Evolutionary conservation across 257 asterid genomes (phyloP), one percentile per base, ranked within the genome.

Genomic region (Cinchona pubescens): DNA sequence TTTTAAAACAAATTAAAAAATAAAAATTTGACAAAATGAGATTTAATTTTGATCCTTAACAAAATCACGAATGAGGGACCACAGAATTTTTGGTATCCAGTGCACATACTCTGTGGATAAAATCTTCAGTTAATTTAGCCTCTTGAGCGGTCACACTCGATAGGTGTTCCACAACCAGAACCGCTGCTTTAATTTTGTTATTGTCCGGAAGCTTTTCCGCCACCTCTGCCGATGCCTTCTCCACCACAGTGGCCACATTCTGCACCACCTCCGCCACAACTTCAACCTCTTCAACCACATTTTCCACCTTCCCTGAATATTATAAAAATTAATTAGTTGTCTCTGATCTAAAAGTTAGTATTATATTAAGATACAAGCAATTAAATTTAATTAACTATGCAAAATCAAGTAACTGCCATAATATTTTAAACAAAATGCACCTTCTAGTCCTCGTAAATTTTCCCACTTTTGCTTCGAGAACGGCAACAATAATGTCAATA

Each of bases 251-350:
- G 1, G 96, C 97, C 80, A 84, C 88, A 63, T 79, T 70, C 32
- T 88, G 93, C 71, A 84, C 96, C 87, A 83, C 86, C 75, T 87
- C 91, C 3, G 87, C 89, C 76, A 68, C 88, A 76, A 34, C 87
- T 62, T 85, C 94, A n/a, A 87, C 94, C 75, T 92, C 97, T 69
- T 77, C 86, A 15, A 67, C 90, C 0, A 81, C 90, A 62, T 58
- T 84, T 66, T 63, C 89, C 45, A 79, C 89, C 78, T 86, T 69
- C 30, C 84, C 97, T 90, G 87, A 15, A 67, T 55, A 23, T 21
- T 25, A 34, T 7, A 46, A 42, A 15, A 15, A 16, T 49, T n/a
- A n/a, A n/a, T n/a, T n/a, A n/a, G n/a, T n/a, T n/a, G n/a, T n/a
- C n/a, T n/a, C n/a, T n/a, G n/a, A n/a, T n/a, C n/a, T n/a, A n/a